Evolutionary conservation across 148 eudicot species (phyloP).

Genomic region (Chenopodium formosanum): DNA sequence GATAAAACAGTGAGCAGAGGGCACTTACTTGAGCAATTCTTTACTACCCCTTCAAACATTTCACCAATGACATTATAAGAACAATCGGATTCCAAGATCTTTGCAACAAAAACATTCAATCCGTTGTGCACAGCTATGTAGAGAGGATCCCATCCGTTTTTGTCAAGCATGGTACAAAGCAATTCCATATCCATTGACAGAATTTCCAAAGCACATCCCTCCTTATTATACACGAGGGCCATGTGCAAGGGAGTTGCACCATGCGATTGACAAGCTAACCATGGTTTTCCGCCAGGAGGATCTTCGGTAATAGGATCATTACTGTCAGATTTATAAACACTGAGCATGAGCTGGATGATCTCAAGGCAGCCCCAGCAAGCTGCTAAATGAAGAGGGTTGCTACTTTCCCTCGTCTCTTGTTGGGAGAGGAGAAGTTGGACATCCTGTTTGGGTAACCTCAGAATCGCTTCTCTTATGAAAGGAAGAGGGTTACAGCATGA

Average conservation of each 20-base stretch:
- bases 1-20: too few relatives aligned
- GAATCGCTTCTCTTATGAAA: not conserved
- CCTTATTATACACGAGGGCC: not conserved
- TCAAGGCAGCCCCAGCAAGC: not conserved
- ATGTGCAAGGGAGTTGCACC: not conserved
- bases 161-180: not conserved
- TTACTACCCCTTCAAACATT: too few relatives aligned
- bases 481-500: not conserved
- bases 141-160: not conserved
- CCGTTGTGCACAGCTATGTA: not conserved
- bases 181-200: slow-evolving; percentile 4
- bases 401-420: not conserved
- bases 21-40: slow-evolving; percentile 9
- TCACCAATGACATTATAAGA: not conserved
- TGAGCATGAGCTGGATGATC: not conserved
- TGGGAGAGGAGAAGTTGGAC: not conserved
- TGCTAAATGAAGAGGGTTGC: slow-evolving; percentile 12
- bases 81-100: slow-evolving; percentile 6
- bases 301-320: not conserved
- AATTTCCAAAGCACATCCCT: slow-evolving; percentile 19
- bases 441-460: not conserved
- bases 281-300: not conserved
- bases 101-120: not conserved
- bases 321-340: not conserved
- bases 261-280: slow-evolving; percentile 1